Percentiles rank a stretch among this genome's conserved stretches.
Conservation (phyloP, 306 rosid species). For the Abrus pulchellus region DNA sequence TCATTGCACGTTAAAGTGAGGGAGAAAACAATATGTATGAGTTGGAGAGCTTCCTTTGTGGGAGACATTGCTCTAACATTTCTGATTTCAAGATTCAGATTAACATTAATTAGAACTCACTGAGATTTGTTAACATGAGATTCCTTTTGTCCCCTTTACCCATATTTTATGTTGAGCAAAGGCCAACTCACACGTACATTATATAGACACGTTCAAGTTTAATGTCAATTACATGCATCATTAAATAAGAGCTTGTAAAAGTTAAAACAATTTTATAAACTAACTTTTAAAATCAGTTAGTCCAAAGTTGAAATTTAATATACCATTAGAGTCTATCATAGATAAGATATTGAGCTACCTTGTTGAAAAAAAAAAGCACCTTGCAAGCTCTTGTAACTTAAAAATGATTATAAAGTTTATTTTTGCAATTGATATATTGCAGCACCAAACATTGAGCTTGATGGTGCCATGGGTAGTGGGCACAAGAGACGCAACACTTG, state of each 20-base stretch:
- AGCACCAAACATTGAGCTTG: background rate
- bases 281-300: too few species aligned
- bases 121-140: conserved; percentile 33
- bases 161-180: background rate
- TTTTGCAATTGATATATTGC: background rate
- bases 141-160: conserved; percentile 27
- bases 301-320: too few species aligned
- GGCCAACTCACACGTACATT: background rate
- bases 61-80: conserved; percentile 38
- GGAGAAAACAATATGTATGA: background rate
- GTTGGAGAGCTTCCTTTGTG: conserved; percentile 33
- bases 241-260: too few species aligned
- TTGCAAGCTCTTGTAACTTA: background rate
- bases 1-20: background rate
- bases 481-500: conserved; percentile 18
- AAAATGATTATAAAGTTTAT: background rate
- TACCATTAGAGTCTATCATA: too few species aligned
- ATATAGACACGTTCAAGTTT: too few species aligned
- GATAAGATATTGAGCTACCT: too few species aligned
- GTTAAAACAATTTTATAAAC: too few species aligned
- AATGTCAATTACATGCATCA: too few species aligned
- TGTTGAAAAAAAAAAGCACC: too few species aligned
- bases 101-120: conserved; percentile 7
- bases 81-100: conserved; percentile 6
- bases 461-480: background rate